These are phyloP conservation scores for Colletotrichum aenigma DNA, from an alignment of 2,329 filamentous ascomycete species.

Conservation along the genomic window DNA sequence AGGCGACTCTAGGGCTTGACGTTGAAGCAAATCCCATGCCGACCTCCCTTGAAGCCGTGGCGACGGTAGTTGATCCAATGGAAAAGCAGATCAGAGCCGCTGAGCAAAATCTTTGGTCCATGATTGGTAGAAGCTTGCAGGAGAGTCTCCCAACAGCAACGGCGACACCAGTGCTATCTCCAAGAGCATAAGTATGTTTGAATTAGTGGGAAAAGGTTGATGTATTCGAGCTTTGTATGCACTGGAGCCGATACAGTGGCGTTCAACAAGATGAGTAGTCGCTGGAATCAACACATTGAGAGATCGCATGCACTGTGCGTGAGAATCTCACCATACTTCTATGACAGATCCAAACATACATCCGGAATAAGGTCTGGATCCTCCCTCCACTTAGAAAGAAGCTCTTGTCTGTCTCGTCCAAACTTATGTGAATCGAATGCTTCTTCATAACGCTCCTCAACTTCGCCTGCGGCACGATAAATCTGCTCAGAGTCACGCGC, in stretches of 20 bases:
- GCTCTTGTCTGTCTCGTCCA: not conserved
- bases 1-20: not conserved
- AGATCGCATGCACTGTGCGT: not conserved
- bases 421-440: not conserved
- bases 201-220: accelerated
- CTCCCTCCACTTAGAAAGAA: not conserved
- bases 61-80: not conserved
- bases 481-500: not conserved
- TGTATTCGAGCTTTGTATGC: not conserved
- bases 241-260: not conserved
- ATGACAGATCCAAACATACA: not conserved
- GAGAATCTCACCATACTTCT: not conserved
- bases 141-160: not conserved
- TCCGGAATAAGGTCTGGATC: not conserved
- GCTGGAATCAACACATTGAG: not conserved
- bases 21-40: not conserved
- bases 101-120: not conserved
- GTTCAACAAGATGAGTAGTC: not conserved
- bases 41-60: not conserved
- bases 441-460: not conserved
- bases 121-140: not conserved
- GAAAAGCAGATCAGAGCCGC: not conserved
- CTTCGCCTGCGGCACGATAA: not conserved
- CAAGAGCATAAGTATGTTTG: not conserved
- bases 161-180: not conserved